Evolutionary conservation across 345 rosid species (phyloP).

Genomic region (Capsella bursapastoris): DNA sequence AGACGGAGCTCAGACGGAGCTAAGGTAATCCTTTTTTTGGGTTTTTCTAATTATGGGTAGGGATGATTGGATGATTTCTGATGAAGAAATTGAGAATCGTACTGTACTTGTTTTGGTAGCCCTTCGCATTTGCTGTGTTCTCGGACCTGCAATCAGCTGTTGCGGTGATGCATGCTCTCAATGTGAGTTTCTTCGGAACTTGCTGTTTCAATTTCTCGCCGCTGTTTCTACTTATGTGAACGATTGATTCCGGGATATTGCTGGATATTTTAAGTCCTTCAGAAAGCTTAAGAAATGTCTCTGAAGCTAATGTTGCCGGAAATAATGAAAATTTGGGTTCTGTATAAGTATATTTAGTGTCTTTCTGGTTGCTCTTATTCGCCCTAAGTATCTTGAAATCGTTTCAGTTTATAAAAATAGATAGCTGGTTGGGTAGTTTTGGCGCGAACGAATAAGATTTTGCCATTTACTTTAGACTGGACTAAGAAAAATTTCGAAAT

Average conservation of each 20-base stretch:
- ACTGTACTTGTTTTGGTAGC: slow-evolving; percentile 48
- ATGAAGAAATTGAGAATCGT: slow-evolving; percentile 8
- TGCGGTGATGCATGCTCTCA: slow-evolving; percentile 76
- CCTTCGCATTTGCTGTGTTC: slow-evolving; percentile 87
- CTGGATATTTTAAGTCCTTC: no score
- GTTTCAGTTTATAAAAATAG: background rate
- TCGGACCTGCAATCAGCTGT: slow-evolving; percentile 74
- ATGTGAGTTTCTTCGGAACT: slow-evolving; percentile 53
- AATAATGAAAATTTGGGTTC: slow-evolving; percentile 1
- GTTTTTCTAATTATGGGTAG: background rate
- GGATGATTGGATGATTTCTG: background rate
- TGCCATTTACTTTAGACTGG: background rate
- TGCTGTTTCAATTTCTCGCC: background rate
- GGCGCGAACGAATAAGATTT: background rate
- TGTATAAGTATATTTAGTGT: background rate
- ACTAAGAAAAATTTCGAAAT: background rate
- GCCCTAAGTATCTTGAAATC: background rate
- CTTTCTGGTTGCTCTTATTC: slow-evolving; percentile 7
- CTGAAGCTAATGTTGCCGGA: slow-evolving; percentile 1
- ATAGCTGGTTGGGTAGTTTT: background rate
- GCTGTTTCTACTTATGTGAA: background rate
- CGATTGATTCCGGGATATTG: no score
- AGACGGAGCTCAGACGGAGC: slow-evolving; percentile 56
- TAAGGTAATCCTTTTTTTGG: slow-evolving; percentile 18
- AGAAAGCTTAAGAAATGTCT: background rate